These are phyloP conservation scores for Gossypium rotundifolium DNA, from an alignment of 345 rosid species.

Conservation along the genomic window DNA sequence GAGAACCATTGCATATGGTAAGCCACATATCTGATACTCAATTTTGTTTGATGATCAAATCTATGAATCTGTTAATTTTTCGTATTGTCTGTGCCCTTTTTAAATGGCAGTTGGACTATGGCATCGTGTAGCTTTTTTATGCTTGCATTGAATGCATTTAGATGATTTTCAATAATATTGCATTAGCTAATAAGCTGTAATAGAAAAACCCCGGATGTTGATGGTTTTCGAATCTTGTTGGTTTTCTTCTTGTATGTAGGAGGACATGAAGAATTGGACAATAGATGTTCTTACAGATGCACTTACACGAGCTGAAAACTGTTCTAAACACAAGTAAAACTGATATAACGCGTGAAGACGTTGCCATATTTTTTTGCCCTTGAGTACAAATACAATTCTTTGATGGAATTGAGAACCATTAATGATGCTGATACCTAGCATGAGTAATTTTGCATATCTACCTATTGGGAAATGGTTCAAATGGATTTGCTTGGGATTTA, in stretches of 20 bases:
- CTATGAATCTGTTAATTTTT: not conserved
- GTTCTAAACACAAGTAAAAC: slow-evolving; percentile 25
- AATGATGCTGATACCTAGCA: not conserved
- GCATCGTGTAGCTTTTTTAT: not conserved
- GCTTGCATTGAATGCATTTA: not conserved
- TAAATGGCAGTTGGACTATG: not conserved
- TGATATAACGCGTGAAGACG: not conserved
- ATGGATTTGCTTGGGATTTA: not conserved
- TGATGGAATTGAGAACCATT: not conserved
- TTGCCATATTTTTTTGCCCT: not conserved
- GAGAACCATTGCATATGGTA: slow-evolving; percentile 64
- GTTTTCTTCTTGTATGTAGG: slow-evolving; percentile 34
- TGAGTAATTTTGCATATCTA: not conserved
- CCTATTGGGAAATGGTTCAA: not conserved
- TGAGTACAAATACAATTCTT: not conserved
- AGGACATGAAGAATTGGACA: slow-evolving; percentile 81
- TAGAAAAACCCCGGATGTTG: not conserved
- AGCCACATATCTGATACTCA: slow-evolving; percentile 9
- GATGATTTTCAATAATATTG: not conserved
- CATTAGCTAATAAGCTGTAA: not conserved
- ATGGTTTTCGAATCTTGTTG: not conserved
- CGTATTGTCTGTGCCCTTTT: not conserved
- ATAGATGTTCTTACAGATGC: slow-evolving; percentile 84
- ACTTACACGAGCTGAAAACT: slow-evolving; percentile 68
- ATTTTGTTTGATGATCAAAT: not conserved